Evolutionary conservation across 2,329 filamentous ascomycete genomes (phyloP), one percentile per base, ranked within the genome.

Genomic region (Venturia oleaginea): DNA sequence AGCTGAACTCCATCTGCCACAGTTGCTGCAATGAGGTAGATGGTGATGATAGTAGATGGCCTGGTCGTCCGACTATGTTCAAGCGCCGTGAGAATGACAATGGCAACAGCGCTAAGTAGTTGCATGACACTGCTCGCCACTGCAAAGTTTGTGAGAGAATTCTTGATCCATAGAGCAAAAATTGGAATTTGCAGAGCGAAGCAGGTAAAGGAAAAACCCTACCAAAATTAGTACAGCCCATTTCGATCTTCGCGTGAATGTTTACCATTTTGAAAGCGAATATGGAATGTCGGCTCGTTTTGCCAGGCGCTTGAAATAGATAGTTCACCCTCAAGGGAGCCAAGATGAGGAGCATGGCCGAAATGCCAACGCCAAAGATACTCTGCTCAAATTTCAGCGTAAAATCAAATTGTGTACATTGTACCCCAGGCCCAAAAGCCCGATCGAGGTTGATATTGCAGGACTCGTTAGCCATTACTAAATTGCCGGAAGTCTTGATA

Each of bases 331-430:
- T 32, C n/a, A 63, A 43, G 4, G 43, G 61, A 38, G 51, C 2
- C 61, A 63, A 11, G 11, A 70, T 46, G 3, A 69, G 37, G 3
- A 70, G 61, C 8, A 71, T 42, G 17, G 68, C 67, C 30, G 65
- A 67, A 2, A 69, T 67, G 8, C 61, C 63, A 59, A 69, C 65
- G 40, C 67, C 67, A 27, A 71, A 63, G 63, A 71, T 61, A n/a
- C 64, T 64, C 61, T 70, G 68, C 59, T 70, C 69, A 54, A 70
- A 71, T 4, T 66, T 59, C 19, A 71, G 64, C 24, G 68, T 71
- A 64, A 70, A 69, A 65, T 70, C 69, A 65, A 70, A 70, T 60
- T 65, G 54, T 32, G 64, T 60, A 15, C 67, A 67, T 54, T 55
- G 61, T 24, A 68, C 62, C 1, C 61, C 64, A 30, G 68, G 68